Evolutionary conservation across 83 land plant genomes (phyloP), one percentile per base, ranked within the genome.

Genomic region (Picea engelmannii): DNA sequence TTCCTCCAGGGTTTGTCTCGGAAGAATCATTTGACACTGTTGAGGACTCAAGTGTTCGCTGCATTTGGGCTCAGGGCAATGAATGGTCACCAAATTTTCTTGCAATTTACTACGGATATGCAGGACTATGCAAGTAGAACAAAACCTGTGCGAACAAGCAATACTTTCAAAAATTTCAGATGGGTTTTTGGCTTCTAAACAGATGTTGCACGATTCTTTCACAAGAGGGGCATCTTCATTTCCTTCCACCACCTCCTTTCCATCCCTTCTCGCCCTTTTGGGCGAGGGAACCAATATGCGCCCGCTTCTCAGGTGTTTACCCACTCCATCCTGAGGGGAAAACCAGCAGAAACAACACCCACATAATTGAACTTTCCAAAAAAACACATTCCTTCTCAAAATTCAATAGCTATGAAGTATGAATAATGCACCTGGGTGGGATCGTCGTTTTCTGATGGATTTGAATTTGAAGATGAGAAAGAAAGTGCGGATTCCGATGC

Each of bases 81-180:
- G 7, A 16, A 88, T 60, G 31, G 20, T 6, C 2, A 38, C 7
- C 3, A 75, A 0, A 66, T 82, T 88, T 9, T 82, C 87, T 42
- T 80, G 40, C 35, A 88, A 9, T 78, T 82, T 85, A 2, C 76
- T 12, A 1, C 40, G 55, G 49, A 85, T 58, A 70, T 85, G 73
- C 27, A 42, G 62, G 64, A 31, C 40, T 15, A 69, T 75, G 83
- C 89, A 88, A 15, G 16, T 42, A 8, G 21, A 1, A 84, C 89
- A 88, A 42, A 85, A 88, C 24, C 66, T 49, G 61, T 88, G 89
- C 11, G 69, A 40, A 77, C 90, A 88, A 61, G 21, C 23, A 24
- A 42, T 80, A 61, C 5, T 79, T 5, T 18, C 6, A 23, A 82
- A 70, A 66, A 64, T 58, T 59, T 84, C 44, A 9, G 38, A 27